Conservation (phyloP, 1,284 basidiomycete genomes). For the Pascua guehoae region DNA sequence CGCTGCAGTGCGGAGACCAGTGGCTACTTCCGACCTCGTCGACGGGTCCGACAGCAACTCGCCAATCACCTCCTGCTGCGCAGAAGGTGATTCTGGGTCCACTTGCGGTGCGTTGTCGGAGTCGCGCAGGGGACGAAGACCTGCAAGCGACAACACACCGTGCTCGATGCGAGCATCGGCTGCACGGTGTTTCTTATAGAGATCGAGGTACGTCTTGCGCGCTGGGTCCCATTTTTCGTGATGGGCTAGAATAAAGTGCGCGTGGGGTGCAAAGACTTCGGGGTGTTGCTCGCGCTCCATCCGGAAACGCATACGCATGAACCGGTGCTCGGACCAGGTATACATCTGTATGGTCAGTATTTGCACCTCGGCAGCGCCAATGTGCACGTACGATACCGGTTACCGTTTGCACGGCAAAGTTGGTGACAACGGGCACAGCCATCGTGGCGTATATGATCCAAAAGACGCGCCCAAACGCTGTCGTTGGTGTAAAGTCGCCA, state of each 20-base stretch:
- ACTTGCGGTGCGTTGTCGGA: too few relatives aligned
- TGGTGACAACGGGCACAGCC: conserved; percentile 52
- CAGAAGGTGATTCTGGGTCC: too few relatives aligned
- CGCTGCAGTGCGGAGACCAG: too few relatives aligned
- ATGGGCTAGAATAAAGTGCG: conserved; percentile 36
- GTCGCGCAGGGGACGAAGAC: too few relatives aligned
- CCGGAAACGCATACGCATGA: conserved; percentile 7
- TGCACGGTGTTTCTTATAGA: not conserved
- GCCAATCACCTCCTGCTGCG: not conserved
- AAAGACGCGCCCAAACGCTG: conserved; percentile 40
- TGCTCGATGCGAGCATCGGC: not conserved
- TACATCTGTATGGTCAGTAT: conserved; percentile 9
- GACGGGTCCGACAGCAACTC: not conserved
- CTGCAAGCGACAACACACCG: too few relatives aligned
- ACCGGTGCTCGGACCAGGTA: conserved; percentile 18
- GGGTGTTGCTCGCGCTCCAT: conserved; percentile 22
- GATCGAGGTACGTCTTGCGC: conserved; percentile 12
- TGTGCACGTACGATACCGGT: conserved; percentile 41
- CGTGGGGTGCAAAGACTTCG: conserved; percentile 41
- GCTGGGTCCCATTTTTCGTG: conserved; percentile 32
- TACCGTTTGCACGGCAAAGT: conserved; percentile 52
- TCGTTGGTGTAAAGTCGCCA: conserved; percentile 41
- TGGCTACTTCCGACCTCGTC: not conserved
- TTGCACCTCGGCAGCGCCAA: not conserved
- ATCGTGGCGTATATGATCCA: conserved; percentile 50